Base-by-base conservation (phyloP, 768 basidiomycete species). In the Coprinopsis marcescibilis region DNA sequence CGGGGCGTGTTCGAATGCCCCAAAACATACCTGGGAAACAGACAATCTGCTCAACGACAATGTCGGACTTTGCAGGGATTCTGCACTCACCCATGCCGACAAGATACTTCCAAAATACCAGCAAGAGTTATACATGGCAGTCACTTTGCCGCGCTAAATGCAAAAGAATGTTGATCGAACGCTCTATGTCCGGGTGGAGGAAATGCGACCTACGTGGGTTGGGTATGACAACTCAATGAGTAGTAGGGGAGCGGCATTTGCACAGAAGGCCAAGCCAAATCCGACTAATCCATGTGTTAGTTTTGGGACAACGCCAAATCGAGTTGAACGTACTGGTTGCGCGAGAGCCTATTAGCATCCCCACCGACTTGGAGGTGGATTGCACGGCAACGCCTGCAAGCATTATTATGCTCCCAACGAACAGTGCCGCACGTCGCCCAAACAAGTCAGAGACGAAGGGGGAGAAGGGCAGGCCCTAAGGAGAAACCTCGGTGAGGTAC, bases 61-160 rank as follows among this genome's bases (percentile, higher is more conserved):
- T 5, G 19, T 30, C 27, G 25, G 35, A 8, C 34, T 25, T 6
- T 19, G 14, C 14, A 15, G 21, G 46, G 44, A 35, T 26, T 24
- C 17, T 39, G 17, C 30, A 55, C 59, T 37, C 56, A 66, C 66
- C 65, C 68, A 75, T 51, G 72, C 72, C 58, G 80, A 77, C 30
- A 80, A 61, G 48, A 85, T 80, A 50, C 81, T 81, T 8, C 87
- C 86, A 27, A 82, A 55, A 60, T 88, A 88, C 86, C 86, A 89
- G 40, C 72, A 75, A 0, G 81, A 72, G 63, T 89, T 88, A 62
- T 81, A 87, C 46, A 81, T 58, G 8, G 81, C 75, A 13, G 78
- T 81, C 17, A 81, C 65, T 60, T 79, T 77, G 2, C 76, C 80
- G 46, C 69, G 65, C 69, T 70, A 40, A 25, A 15, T 29, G 46